These are phyloP conservation scores for Fabrea salina DNA, from an alignment of 169 alveolate species.

Conservation along the genomic window DNA sequence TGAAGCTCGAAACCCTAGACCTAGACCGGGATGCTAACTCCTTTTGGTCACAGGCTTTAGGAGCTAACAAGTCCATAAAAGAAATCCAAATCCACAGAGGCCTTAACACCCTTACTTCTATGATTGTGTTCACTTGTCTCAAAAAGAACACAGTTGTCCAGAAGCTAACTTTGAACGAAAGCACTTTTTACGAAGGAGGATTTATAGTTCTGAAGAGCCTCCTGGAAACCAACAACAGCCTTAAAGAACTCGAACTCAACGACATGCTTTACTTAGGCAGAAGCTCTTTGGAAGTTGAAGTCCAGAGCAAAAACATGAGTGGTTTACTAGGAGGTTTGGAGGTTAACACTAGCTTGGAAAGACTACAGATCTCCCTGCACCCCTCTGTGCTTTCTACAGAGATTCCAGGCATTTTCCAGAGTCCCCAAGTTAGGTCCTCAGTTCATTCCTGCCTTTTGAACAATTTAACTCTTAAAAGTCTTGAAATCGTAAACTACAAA, in stretches of 20 bases:
- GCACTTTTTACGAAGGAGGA: conserved; percentile 23
- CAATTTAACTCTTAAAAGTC: not conserved
- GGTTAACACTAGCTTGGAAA: not conserved
- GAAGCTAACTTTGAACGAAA: not conserved
- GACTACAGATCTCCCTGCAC: not conserved
- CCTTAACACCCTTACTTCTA: not conserved
- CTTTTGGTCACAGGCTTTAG: not conserved
- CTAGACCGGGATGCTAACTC: not conserved
- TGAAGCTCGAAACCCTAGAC: conserved; percentile 12
- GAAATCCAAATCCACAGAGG: conserved; percentile 10
- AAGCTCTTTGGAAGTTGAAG: not conserved
- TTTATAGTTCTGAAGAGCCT: not conserved
- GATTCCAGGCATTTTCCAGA: not conserved
- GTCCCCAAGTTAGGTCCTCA: not conserved
- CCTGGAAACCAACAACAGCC: not conserved
- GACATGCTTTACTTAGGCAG: not conserved
- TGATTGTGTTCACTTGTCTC: not conserved
- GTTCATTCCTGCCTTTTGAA: not conserved
- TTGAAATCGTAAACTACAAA: not conserved
- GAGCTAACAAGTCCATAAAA: not conserved
- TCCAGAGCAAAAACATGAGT: not conserved
- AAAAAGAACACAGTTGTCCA: not conserved
- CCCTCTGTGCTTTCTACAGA: not conserved
- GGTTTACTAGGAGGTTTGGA: not conserved
- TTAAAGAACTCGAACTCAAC: not conserved